A percentile compares a stretch with the other conserved stretches of the same genome.
Evolutionary conservation across 345 rosid species (phyloP).

Genomic region (Trapa incisa): DNA sequence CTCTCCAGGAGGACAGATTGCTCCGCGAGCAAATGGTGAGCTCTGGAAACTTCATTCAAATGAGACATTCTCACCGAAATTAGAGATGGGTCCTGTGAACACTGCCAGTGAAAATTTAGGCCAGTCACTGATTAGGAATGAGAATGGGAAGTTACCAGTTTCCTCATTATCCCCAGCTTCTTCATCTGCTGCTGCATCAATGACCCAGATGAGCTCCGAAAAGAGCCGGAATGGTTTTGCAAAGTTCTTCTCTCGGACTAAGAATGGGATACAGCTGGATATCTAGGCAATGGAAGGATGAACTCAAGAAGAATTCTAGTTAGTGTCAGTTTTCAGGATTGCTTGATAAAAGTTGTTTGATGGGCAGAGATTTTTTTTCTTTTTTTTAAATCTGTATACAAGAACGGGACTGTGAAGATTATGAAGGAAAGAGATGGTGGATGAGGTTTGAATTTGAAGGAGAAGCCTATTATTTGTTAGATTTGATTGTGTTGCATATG

Average conservation of each 20-base stretch:
- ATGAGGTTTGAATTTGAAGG: not conserved
- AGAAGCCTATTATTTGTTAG: not conserved
- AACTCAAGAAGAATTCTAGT: not conserved
- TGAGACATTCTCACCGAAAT: conserved; percentile 29
- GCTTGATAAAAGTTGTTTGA: not conserved
- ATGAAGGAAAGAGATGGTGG: not conserved
- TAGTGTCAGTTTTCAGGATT: not conserved
- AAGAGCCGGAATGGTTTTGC: conserved; percentile 87
- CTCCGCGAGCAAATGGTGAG: conserved; percentile 24
- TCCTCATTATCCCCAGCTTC: conserved; percentile 27
- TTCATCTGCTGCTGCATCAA: conserved; percentile 27
- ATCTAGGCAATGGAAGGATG: conserved; percentile 25
- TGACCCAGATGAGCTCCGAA: conserved; percentile 42
- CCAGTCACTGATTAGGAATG: conserved; percentile 17
- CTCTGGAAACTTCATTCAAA: conserved; percentile 48
- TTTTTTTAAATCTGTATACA: not conserved
- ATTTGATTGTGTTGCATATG: not conserved
- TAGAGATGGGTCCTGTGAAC: conserved; percentile 23
- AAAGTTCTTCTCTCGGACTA: conserved; percentile 65
- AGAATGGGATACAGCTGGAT: conserved; percentile 79
- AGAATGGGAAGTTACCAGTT: conserved; percentile 19
- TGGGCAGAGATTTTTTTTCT: not conserved
- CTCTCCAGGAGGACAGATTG: conserved; percentile 15
- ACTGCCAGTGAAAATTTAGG: conserved; percentile 14
- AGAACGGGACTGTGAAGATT: not conserved